Conservation (phyloP, 495 filamentous ascomycete species). For the Podospora anserina region DNA sequence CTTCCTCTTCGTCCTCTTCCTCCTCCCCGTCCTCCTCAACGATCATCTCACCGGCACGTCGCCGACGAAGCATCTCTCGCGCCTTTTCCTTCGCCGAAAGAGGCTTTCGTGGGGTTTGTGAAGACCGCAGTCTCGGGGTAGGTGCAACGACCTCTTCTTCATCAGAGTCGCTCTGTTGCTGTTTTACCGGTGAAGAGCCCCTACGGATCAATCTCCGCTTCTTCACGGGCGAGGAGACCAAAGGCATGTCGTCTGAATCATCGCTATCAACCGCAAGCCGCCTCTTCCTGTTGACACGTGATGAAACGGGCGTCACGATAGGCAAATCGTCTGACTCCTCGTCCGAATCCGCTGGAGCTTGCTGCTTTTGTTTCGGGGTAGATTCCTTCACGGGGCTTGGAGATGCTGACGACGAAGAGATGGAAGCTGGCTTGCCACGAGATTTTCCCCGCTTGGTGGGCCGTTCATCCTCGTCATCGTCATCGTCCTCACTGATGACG, state of each 20-base stretch:
- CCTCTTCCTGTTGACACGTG: slow-evolving; percentile 4
- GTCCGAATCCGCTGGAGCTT: background rate
- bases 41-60: slow-evolving; percentile 55
- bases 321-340: slow-evolving; percentile 4
- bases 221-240: slow-evolving; percentile 13
- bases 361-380: background rate
- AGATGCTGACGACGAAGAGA: background rate
- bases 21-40: slow-evolving; percentile 37
- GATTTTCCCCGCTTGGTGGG: background rate
- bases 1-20: slow-evolving; percentile 40
- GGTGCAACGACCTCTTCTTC: slow-evolving; percentile 11
- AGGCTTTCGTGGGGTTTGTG: slow-evolving; percentile 7
- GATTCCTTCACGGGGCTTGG: background rate
- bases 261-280: slow-evolving; percentile 11
- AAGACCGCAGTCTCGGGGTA: background rate
- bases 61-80: slow-evolving; percentile 28
- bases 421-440: background rate
- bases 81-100: slow-evolving; percentile 31
- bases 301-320: slow-evolving; percentile 13
- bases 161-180: background rate
- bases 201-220: slow-evolving; percentile 12
- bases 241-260: slow-evolving; percentile 2
- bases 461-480: background rate
- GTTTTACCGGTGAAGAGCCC: background rate
- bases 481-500: background rate